Evolutionary conservation across 2,329 filamentous ascomycete genomes (phyloP), one percentile per base, ranked within the genome.

Genomic region (Decorospora gaudefroyi): DNA sequence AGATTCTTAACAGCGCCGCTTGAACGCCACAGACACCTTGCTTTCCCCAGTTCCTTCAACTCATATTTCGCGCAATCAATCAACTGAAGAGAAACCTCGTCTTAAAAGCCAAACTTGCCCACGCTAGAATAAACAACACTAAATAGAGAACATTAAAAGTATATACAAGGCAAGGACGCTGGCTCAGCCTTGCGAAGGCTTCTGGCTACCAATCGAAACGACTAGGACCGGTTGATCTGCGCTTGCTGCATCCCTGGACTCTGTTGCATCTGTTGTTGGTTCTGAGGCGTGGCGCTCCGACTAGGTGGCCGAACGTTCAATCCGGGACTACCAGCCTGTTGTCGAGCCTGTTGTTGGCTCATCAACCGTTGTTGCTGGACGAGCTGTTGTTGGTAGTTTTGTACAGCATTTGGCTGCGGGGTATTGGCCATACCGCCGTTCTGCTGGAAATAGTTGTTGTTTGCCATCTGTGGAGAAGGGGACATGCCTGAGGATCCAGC

Each of bases 241-340:
- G 64, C 64, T 49, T 68, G 65, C 47, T 65, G 62, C 42, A 65
- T 49, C 18, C 60, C 58, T 6, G 65, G 65, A 45, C 65, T 68
- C 41, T 68, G 64, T 51, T 64, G 59, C 49, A 66, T 59, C 45
- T 65, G 59, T 22, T 64, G 59, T 22, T 64, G 57, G 34, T 69
- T 69, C 37, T 69, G 68, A 9, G 69, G 69, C 23, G 69, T 72
- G 16, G 67, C 68, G 50, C 69, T 72, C 37, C 69, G 55, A 46
- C 69, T 72, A 25, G 57, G 55, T 37, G 59, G 64, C 43, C 60
- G 52, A 25, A 59, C 62, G 38, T 57, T 67, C 47, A 69, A 42
- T 28, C 59, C 57, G 6, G 65, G 66, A 45, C 64, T 68, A 16
- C 62, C 61, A 16, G 58, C 64, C 37, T 65, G 62, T 36, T 68